A percentile compares a stretch with the other conserved stretches of the same genome.
phyloP scores from a whole-genome alignment of 2,329 filamentous ascomycete genomes.

The Harringtonia lauricola region DNA sequence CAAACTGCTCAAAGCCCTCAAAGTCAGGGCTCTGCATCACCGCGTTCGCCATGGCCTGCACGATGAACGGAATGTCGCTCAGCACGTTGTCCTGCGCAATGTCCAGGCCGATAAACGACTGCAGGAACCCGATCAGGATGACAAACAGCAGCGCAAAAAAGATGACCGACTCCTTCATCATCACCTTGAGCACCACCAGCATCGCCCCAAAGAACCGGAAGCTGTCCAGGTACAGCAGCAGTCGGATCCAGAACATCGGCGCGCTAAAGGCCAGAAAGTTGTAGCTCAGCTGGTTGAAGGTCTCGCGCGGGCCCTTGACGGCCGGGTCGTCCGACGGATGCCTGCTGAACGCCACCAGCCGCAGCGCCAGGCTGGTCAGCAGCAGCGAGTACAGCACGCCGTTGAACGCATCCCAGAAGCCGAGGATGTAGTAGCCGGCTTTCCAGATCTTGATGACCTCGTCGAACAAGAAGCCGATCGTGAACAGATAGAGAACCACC shows the following conservation, averaged over 20 bases:
- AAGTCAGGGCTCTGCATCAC: slow-evolving; percentile 92
- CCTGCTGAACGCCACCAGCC: slow-evolving; percentile 67
- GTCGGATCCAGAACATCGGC: slow-evolving; percentile 92
- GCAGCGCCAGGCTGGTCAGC: slow-evolving; percentile 64
- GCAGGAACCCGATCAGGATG: slow-evolving; percentile 77
- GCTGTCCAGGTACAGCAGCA: slow-evolving; percentile 86
- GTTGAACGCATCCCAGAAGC: slow-evolving; percentile 98
- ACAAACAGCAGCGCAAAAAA: slow-evolving; percentile 88
- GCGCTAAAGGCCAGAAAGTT: slow-evolving; percentile 89
- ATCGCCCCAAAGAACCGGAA: slow-evolving; percentile 96
- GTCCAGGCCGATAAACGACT: slow-evolving; percentile 89
- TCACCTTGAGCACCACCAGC: slow-evolving; percentile 90
- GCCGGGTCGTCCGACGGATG: slow-evolving; percentile 18
- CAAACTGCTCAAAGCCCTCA: slow-evolving; percentile 76
- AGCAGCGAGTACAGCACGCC: slow-evolving; percentile 69
- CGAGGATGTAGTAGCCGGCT: slow-evolving; percentile 79
- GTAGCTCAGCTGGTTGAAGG: slow-evolving; percentile 76
- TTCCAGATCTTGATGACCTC: slow-evolving; percentile 88
- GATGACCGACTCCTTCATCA: slow-evolving; percentile 90
- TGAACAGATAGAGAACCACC: slow-evolving; percentile 79
- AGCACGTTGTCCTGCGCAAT: slow-evolving; percentile 62
- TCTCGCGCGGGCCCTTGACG: slow-evolving; percentile 32
- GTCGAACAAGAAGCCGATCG: slow-evolving; percentile 80
- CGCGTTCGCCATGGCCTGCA: slow-evolving; percentile 76
- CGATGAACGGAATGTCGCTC: slow-evolving; percentile 61